Conservation (phyloP, 352 stramenopile species). For the Globisporangium solare region DNA sequence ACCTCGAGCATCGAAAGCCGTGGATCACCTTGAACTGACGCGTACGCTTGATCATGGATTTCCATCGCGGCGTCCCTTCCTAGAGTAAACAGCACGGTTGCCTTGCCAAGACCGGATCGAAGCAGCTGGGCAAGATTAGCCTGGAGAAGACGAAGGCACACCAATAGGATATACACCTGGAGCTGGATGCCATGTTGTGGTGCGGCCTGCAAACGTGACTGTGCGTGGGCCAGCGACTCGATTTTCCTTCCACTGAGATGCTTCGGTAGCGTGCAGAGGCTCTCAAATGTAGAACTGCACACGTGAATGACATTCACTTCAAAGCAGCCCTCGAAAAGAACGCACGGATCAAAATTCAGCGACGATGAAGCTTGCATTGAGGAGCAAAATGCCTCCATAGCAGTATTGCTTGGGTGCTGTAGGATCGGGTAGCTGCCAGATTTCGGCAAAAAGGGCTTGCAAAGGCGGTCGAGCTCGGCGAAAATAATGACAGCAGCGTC, state of each 20-base stretch:
- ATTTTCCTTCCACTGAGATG: constrained; percentile 39
- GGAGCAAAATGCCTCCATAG: constrained; percentile 19
- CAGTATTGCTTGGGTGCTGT: constrained; percentile 21
- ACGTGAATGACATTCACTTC: constrained; percentile 35
- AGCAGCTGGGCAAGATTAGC: constrained; percentile 72
- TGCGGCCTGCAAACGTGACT: background rate
- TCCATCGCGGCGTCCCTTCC: background rate
- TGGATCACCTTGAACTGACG: background rate
- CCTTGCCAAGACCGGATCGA: constrained; percentile 43
- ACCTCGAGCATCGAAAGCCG: constrained; percentile 1
- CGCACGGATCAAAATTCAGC: constrained; percentile 1
- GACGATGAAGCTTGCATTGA: background rate
- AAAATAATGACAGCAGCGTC: constrained; percentile 55
- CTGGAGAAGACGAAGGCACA: constrained; percentile 65
- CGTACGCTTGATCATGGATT: no score
- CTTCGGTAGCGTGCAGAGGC: constrained; percentile 27
- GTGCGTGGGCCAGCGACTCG: constrained; percentile 16
- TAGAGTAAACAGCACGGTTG: constrained; percentile 19
- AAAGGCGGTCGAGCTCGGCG: constrained; percentile 76
- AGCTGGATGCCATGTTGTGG: constrained; percentile 8
- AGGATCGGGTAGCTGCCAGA: constrained; percentile 21
- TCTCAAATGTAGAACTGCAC: constrained; percentile 45
- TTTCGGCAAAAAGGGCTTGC: constrained; percentile 40
- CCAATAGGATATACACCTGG: constrained; percentile 64
- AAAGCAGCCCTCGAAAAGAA: constrained; percentile 34